Evolutionary conservation across 2,329 filamentous ascomycete species (phyloP).

Genomic region (Phyllosticta citriasiana): DNA sequence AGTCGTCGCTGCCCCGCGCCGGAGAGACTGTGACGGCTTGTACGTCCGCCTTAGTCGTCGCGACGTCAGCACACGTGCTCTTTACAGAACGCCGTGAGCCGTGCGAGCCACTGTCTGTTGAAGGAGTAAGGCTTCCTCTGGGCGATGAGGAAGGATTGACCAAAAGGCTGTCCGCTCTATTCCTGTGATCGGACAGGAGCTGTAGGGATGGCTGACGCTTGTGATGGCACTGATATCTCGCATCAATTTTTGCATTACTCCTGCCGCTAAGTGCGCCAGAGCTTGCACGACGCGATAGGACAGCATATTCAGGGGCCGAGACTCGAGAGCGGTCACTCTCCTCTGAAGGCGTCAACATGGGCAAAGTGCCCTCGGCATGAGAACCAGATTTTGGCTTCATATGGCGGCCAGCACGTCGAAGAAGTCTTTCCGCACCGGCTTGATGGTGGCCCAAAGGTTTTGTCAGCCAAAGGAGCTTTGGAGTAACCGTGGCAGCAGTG

Average conservation of each 20-base stretch:
- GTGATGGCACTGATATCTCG: not conserved
- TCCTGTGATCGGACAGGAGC: not conserved
- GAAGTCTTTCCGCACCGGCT: not conserved
- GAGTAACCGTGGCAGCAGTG: not conserved
- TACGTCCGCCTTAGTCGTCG: constrained; percentile 24
- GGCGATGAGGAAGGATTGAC: not conserved
- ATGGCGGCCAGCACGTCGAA: constrained; percentile 6
- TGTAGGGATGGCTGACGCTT: not conserved
- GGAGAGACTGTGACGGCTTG: constrained; percentile 24
- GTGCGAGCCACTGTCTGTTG: not conserved
- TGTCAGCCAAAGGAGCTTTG: constrained; percentile 5
- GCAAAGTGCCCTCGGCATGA: not conserved
- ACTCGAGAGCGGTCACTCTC: not conserved
- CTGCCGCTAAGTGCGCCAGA: not conserved
- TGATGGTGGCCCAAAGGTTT: not conserved
- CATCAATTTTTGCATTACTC: not conserved
- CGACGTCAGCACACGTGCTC: constrained; percentile 19
- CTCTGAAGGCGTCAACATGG: not conserved
- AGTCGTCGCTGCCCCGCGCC: constrained; percentile 4
- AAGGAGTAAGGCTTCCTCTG: not conserved
- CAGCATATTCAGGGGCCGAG: not conserved
- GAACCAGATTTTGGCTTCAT: constrained; percentile 1
- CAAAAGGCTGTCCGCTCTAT: not conserved
- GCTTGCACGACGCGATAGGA: not conserved
- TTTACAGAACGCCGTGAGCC: constrained; percentile 12